Evolutionary conservation across 345 rosid genomes (phyloP).

Genomic region (Pelargonium nanum): DNA sequence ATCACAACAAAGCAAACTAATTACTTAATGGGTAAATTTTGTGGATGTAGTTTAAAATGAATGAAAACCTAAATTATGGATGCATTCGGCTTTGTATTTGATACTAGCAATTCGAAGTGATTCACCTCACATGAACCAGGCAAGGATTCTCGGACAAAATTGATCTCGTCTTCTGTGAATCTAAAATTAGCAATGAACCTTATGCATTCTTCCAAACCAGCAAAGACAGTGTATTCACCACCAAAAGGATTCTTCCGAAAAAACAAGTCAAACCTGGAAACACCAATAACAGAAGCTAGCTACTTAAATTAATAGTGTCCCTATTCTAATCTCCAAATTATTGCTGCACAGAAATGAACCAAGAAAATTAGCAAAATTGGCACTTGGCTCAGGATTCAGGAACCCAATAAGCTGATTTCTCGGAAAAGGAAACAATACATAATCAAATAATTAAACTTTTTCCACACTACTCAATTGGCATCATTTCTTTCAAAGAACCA

Average conservation of each 20-base stretch:
- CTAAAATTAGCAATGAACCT: slow-evolving; percentile 81
- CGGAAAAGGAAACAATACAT: not conserved
- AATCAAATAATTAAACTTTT: not conserved
- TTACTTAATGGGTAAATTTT: slow-evolving; percentile 2
- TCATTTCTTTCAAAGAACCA: not conserved
- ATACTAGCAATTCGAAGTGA: too few relatives aligned
- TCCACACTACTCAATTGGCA: not conserved
- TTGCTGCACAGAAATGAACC: not conserved
- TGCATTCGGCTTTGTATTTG: too few relatives aligned
- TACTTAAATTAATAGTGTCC: slow-evolving; percentile 1
- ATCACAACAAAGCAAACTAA: slow-evolving; percentile 7
- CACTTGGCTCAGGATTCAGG: not conserved
- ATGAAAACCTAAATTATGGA: too few relatives aligned
- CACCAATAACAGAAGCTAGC: not conserved
- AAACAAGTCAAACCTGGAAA: slow-evolving; percentile 76
- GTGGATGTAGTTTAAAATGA: too few relatives aligned
- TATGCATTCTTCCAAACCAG: slow-evolving; percentile 94
- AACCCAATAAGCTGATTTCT: not conserved
- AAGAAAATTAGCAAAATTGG: not conserved
- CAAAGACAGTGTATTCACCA: slow-evolving; percentile 88
- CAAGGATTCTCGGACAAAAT: slow-evolving; percentile 51
- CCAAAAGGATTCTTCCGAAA: slow-evolving; percentile 95
- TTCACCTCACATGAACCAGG: slow-evolving; percentile 74
- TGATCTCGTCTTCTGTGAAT: slow-evolving; percentile 55
- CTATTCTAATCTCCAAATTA: not conserved